Conservation (phyloP, 2,329 filamentous ascomycete genomes). For the Trichophyton schoenleinii region DNA sequence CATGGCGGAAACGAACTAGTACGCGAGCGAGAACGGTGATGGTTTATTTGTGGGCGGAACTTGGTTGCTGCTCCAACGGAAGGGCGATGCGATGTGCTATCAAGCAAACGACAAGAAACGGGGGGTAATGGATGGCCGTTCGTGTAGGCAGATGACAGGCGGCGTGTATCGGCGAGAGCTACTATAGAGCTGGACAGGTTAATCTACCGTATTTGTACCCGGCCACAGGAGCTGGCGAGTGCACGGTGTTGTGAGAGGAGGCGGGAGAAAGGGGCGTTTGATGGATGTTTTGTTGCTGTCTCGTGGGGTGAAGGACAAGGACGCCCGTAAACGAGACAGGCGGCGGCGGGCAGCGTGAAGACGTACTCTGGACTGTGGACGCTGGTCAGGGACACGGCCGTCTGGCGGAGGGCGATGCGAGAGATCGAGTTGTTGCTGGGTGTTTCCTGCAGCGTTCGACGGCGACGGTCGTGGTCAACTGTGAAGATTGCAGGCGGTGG, state of each 20-base stretch:
- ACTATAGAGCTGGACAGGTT: conserved; percentile 2
- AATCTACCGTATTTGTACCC: neutral
- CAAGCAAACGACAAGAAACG: neutral
- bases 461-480: neutral
- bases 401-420: neutral
- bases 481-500: too few relatives aligned
- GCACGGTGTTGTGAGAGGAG: neutral
- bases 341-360: neutral
- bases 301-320: neutral
- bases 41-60: neutral
- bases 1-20: conserved; percentile 49
- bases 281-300: neutral
- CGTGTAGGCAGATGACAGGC: neutral
- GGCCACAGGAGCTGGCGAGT: neutral
- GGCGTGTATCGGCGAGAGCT: neutral
- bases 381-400: neutral
- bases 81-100: neutral
- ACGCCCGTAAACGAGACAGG: neutral
- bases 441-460: neutral
- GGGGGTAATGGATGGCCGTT: neutral
- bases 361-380: neutral
- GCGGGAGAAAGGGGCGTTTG: neutral
- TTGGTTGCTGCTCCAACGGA: neutral
- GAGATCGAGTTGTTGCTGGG: neutral
- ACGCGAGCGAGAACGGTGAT: neutral